phyloP scores from a whole-genome alignment of 2,329 filamentous ascomycete species.

The Fusarium tanahbumbuense region DNA sequence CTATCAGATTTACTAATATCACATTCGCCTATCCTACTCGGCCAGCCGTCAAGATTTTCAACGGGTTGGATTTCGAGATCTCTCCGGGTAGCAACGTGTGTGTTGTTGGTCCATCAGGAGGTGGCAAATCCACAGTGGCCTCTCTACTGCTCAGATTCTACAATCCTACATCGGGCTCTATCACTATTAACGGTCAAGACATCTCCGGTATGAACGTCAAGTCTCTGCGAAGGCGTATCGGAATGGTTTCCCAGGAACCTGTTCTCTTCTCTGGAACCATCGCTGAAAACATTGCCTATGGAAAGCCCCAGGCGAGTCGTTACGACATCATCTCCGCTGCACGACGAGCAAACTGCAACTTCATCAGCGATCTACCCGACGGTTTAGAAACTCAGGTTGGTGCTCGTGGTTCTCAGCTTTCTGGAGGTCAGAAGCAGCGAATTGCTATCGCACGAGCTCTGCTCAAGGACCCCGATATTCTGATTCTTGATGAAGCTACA shows the following conservation, averaged over 20 bases:
- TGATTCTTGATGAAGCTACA: constrained; percentile 96
- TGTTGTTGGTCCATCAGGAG: constrained; percentile 94
- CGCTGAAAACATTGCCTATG: constrained; percentile 92
- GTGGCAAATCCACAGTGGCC: constrained; percentile 95
- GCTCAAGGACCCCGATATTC: constrained; percentile 94
- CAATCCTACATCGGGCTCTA: constrained; percentile 78
- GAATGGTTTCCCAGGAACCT: constrained; percentile 94
- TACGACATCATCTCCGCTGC: constrained; percentile 88
- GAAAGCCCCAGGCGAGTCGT: constrained; percentile 80
- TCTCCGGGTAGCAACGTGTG: constrained; percentile 94
- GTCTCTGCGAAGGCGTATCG: constrained; percentile 89
- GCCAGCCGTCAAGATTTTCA: constrained; percentile 91
- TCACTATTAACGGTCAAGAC: constrained; percentile 86
- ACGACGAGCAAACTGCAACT: constrained; percentile 92
- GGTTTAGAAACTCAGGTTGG: constrained; percentile 95
- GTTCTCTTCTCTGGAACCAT: constrained; percentile 90
- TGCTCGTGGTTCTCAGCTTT: constrained; percentile 90
- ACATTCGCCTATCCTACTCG: constrained; percentile 93
- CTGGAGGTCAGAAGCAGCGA: constrained; percentile 95
- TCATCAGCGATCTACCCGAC: constrained; percentile 96
- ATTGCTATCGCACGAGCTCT: constrained; percentile 96
- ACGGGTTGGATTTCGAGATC: constrained; percentile 88
- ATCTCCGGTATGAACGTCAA: constrained; percentile 91
- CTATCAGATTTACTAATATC: constrained; percentile 88
- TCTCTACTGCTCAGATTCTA: constrained; percentile 95